These are phyloP conservation scores for Lotmaria passim DNA, from an alignment of 208 protist genomes.

Conservation along the genomic window DNA sequence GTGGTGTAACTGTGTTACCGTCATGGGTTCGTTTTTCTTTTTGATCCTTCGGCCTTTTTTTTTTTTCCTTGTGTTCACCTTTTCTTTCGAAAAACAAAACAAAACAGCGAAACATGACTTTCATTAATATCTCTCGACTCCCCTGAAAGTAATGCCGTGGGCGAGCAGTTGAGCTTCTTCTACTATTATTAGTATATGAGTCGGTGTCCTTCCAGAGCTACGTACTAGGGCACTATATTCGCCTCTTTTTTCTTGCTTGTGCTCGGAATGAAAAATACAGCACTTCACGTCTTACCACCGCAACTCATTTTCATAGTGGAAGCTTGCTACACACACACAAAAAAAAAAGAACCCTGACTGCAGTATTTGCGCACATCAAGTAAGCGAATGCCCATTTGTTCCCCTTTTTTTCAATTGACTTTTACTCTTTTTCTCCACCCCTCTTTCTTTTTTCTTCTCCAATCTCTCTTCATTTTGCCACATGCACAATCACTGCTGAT, in stretches of 20 bases:
- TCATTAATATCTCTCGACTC: too few species aligned
- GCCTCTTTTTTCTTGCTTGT: not conserved
- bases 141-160: too few species aligned
- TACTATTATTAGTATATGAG: too few species aligned
- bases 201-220: too few species aligned
- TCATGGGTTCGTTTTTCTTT: not conserved
- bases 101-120: not conserved
- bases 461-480: not conserved
- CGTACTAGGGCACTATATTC: too few species aligned
- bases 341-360: not conserved
- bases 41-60: not conserved
- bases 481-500: not conserved
- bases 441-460: not conserved
- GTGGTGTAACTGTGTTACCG: not conserved
- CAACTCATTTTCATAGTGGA: too few species aligned
- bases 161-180: too few species aligned
- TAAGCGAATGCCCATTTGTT: not conserved
- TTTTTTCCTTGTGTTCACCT: conserved; percentile 1
- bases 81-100: conserved; percentile 10
- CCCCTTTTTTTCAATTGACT: conserved; percentile 2
- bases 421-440: not conserved
- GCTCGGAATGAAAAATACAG: not conserved
- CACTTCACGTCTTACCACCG: too few species aligned
- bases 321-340: conserved; percentile 94
- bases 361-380: not conserved